Evolutionary conservation across 768 basidiomycete species (phyloP).

Genomic region (Gloeostereum incarnatum): DNA sequence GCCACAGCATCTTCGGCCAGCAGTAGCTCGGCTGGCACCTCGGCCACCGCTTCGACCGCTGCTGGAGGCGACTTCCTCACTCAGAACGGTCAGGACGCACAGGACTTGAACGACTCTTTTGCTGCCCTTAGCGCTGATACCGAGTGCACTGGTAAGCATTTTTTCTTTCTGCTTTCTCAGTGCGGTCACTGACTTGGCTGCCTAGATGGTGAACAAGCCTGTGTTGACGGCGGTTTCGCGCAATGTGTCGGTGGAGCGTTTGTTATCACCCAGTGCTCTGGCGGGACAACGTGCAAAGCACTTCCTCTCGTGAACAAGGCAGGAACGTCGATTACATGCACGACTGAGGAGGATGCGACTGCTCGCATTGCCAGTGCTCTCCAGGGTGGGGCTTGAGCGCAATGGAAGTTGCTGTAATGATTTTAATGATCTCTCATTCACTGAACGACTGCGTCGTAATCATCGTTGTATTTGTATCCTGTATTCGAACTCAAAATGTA

Average conservation of each 20-base stretch:
- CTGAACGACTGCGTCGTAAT: no score
- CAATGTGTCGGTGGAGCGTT: conserved; percentile 46
- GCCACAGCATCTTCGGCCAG: conserved; percentile 9
- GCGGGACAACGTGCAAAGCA: conserved; percentile 31
- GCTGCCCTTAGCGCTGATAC: conserved; percentile 32
- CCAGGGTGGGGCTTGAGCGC: no score
- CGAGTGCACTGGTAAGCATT: conserved; percentile 27
- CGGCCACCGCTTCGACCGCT: conserved; percentile 9
- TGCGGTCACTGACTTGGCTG: conserved; percentile 19
- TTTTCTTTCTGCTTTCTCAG: neutral
- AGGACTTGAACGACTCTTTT: conserved; percentile 44
- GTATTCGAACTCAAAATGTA: no score
- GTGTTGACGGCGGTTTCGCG: conserved; percentile 35
- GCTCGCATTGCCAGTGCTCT: conserved; percentile 31
- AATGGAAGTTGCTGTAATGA: no score
- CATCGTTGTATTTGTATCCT: no score
- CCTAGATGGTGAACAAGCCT: conserved; percentile 32
- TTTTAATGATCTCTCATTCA: no score
- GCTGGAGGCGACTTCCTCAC: conserved; percentile 20
- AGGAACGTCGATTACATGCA: conserved; percentile 45
- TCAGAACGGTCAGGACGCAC: conserved; percentile 41
- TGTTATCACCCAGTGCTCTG: conserved; percentile 24
- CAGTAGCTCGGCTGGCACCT: conserved; percentile 11
- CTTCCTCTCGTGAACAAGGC: conserved; percentile 45
- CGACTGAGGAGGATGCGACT: conserved; percentile 32